Conservation (phyloP, 768 basidiomycete species). For the Crucibulum laeve region DNA sequence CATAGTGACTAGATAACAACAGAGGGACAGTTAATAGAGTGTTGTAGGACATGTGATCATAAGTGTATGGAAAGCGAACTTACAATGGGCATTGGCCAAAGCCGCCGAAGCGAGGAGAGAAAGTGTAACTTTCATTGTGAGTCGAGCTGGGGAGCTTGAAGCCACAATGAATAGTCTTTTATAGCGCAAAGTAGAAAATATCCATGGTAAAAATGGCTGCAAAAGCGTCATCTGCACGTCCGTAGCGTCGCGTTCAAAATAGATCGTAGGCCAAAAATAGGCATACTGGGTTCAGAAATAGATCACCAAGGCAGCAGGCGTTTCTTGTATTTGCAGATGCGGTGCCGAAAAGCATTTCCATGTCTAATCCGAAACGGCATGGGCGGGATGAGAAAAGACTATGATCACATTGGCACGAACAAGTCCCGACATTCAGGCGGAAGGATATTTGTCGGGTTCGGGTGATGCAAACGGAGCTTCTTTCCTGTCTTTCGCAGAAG, state of each 20-base stretch:
- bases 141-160: neutral
- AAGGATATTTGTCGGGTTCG: conserved; percentile 11
- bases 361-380: too few species aligned
- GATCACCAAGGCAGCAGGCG: neutral
- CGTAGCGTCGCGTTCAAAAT: neutral
- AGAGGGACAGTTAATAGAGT: conserved; percentile 1
- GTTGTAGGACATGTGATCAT: neutral
- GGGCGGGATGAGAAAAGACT: too few species aligned
- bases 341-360: neutral
- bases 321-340: neutral
- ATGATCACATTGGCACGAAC: conserved; percentile 1
- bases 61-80: conserved; percentile 2
- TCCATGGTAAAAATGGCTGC: neutral
- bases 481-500: neutral
- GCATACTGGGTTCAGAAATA: neutral
- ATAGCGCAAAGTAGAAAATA: neutral
- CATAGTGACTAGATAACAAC: conserved; percentile 34
- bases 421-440: conserved; percentile 10
- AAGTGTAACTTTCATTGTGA: conserved; percentile 32
- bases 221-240: neutral
- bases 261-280: conserved; percentile 2
- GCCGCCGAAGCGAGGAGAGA: conserved; percentile 30
- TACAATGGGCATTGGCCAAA: conserved; percentile 37
- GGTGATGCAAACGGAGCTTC: neutral
- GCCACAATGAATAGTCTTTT: neutral